Conservation (phyloP, 176 grass and related monocot genomes). For the Oryza meridionalis region DNA sequence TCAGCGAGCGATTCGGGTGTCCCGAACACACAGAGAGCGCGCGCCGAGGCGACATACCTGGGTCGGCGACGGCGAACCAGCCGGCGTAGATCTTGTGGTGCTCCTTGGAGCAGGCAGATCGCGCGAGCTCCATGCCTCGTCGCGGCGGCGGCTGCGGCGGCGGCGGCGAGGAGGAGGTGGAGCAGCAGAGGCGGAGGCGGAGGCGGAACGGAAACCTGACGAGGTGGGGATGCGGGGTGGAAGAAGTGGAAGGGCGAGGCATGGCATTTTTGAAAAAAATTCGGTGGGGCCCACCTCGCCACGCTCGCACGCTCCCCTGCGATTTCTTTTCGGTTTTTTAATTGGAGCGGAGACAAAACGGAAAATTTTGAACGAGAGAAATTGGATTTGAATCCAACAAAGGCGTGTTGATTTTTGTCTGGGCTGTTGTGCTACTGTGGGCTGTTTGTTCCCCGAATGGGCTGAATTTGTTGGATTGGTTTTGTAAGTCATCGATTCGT, state of each 20-base stretch:
- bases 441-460: too few species aligned
- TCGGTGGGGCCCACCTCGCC: conserved; percentile 25
- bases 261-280: conserved; percentile 50
- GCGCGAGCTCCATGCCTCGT: conserved; percentile 64
- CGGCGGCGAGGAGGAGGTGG: too few species aligned
- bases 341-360: background rate
- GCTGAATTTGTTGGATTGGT: too few species aligned
- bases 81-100: conserved; percentile 75
- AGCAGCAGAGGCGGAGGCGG: background rate
- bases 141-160: background rate
- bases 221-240: conserved; percentile 25
- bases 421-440: too few species aligned
- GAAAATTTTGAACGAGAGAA: background rate
- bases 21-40: too few species aligned
- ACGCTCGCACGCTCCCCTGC: conserved; percentile 15
- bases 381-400: background rate
- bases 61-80: conserved; percentile 85
- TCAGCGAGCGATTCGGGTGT: background rate
- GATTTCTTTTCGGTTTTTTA: conserved; percentile 32
- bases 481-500: too few species aligned
- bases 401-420: too few species aligned
- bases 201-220: conserved; percentile 23
- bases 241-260: conserved; percentile 22
- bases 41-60: conserved; percentile 39
- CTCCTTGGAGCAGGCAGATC: conserved; percentile 63